phyloP scores from a whole-genome alignment of 1,139 yeast genomes.

The Protomyces gravidus region DNA sequence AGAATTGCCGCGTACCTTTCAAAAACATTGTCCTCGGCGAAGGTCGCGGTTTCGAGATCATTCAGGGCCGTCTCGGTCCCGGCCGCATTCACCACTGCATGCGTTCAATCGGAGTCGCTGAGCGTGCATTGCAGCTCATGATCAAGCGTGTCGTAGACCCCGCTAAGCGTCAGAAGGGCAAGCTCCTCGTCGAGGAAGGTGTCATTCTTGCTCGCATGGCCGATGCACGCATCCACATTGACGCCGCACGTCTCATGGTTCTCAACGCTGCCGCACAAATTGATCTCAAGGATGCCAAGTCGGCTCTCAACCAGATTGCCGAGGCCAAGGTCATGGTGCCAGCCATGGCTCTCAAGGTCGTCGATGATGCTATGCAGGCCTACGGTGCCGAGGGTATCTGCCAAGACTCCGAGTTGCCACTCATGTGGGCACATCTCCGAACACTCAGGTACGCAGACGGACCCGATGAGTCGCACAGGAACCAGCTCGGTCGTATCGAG shows the following conservation, averaged over 20 bases:
- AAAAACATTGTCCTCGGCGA: slow-evolving; percentile 45
- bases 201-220: slow-evolving; percentile 52
- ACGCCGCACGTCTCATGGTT: slow-evolving; percentile 56
- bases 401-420: slow-evolving; percentile 60
- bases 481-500: slow-evolving; percentile 54
- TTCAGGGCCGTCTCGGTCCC: slow-evolving; percentile 68
- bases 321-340: slow-evolving; percentile 69
- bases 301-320: slow-evolving; percentile 58
- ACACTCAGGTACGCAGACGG: slow-evolving; percentile 69
- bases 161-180: slow-evolving; percentile 55
- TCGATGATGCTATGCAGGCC: slow-evolving; percentile 67
- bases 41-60: slow-evolving; percentile 64
- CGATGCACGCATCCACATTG: slow-evolving; percentile 56
- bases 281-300: slow-evolving; percentile 55
- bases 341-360: slow-evolving; percentile 50
- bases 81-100: slow-evolving; percentile 74
- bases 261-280: slow-evolving; percentile 64
- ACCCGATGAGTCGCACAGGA: slow-evolving; percentile 68
- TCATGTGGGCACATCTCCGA: slow-evolving; percentile 54
- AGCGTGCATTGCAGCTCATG: slow-evolving; percentile 53
- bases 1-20: slow-evolving; percentile 51
- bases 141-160: slow-evolving; percentile 52
- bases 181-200: slow-evolving; percentile 53
- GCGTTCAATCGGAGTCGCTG: slow-evolving; percentile 65
- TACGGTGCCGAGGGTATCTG: slow-evolving; percentile 66